phyloP scores from a whole-genome alignment of 1,284 basidiomycete species.

The Puccinia triticina region DNA sequence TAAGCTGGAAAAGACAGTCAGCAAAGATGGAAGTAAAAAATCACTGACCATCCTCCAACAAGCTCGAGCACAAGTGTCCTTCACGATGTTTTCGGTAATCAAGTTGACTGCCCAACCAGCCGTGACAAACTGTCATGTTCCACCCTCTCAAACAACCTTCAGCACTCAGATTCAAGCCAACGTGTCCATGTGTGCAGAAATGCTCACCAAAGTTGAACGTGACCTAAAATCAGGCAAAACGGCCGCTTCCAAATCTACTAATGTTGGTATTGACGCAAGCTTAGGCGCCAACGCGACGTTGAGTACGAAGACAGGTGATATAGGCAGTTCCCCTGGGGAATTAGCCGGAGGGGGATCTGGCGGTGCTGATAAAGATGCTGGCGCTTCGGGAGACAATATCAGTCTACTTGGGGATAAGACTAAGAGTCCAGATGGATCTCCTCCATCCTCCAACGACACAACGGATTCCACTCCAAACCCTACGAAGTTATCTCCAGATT shows the following conservation, averaged over 20 bases:
- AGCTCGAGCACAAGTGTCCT: constrained; percentile 16
- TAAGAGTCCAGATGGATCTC: neutral
- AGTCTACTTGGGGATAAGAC: neutral
- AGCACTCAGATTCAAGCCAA: constrained; percentile 33
- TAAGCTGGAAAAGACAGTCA: constrained; percentile 33
- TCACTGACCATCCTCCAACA: neutral
- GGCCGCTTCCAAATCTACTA: neutral
- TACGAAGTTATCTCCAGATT: neutral
- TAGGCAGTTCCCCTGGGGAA: constrained; percentile 3
- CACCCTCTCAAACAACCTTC: constrained; percentile 32
- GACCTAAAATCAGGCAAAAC: neutral
- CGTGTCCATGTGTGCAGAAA: constrained; percentile 27
- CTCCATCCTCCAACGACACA: neutral
- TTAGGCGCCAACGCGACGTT: neutral
- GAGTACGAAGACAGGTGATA: constrained; percentile 6
- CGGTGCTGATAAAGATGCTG: neutral
- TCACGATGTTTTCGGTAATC: constrained; percentile 42
- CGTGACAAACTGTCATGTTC: constrained; percentile 22
- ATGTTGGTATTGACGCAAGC: constrained; percentile 4
- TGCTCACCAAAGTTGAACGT: constrained; percentile 32
- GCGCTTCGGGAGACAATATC: neutral
- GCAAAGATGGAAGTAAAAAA: constrained; percentile 11
- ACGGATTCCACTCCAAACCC: neutral
- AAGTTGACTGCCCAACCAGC: constrained; percentile 34
- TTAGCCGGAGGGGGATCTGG: no score